Evolutionary conservation across 2,329 filamentous ascomycete species (phyloP).

Genomic region (Colletotrichum noveboracense): DNA sequence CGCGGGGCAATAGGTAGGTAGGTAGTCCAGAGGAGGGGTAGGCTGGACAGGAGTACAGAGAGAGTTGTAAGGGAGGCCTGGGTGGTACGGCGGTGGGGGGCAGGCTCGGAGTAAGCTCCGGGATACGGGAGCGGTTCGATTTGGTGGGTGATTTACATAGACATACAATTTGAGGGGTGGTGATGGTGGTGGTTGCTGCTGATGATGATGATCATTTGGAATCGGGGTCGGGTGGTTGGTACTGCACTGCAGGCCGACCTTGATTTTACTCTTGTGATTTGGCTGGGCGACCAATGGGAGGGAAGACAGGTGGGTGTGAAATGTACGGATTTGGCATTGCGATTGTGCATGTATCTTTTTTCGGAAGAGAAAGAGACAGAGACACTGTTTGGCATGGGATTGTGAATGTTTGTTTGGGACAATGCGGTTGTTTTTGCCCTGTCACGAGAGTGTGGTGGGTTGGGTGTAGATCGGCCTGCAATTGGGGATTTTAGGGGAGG

Average conservation of each 20-base stretch:
- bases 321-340: neutral
- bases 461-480: neutral
- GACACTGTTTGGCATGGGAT: neutral
- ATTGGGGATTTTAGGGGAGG: neutral
- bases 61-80: neutral
- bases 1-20: neutral
- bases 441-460: neutral
- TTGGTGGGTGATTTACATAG: neutral
- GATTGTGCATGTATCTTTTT: neutral
- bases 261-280: neutral
- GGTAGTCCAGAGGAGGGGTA: neutral
- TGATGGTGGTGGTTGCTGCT: neutral
- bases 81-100: neutral
- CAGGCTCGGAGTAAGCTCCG: conserved; percentile 9
- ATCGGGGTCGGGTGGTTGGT: neutral
- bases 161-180: neutral
- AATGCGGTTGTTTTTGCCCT: neutral
- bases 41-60: neutral
- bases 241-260: neutral
- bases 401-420: neutral
- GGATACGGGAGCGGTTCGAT: conserved; percentile 7
- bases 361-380: neutral
- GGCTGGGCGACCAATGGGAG: neutral
- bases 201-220: neutral
- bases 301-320: neutral